Evolutionary conservation across 305 asterid species (phyloP).

Genomic region (Andrographis paniculata): DNA sequence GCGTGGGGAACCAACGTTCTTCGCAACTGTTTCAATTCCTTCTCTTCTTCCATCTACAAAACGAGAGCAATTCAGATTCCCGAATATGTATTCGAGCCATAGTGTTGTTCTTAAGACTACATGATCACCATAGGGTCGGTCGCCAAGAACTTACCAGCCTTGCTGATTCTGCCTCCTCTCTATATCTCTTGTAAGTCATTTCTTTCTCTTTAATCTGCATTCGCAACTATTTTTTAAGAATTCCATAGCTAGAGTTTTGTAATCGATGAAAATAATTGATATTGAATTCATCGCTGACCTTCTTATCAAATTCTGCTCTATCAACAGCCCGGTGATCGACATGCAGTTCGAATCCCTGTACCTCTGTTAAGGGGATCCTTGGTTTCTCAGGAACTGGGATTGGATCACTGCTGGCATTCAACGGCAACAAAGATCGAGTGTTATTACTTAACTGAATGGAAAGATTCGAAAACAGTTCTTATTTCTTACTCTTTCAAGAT

Average conservation of each 20-base stretch:
- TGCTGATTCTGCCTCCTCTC: constrained; percentile 86
- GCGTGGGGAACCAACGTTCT: constrained; percentile 80
- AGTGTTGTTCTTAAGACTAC: neutral
- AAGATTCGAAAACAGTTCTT: neutral
- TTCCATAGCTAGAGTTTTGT: neutral
- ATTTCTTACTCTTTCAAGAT: constrained; percentile 59
- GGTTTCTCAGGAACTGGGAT: constrained; percentile 72
- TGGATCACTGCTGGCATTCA: constrained; percentile 59
- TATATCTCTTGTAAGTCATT: constrained; percentile 60
- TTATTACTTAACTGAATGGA: neutral
- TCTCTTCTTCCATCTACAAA: constrained; percentile 84
- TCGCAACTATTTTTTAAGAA: neutral
- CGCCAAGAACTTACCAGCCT: constrained; percentile 64
- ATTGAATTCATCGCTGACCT: constrained; percentile 38
- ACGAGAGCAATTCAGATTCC: neutral
- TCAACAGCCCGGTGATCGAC: constrained; percentile 66
- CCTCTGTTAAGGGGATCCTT: constrained; percentile 71
- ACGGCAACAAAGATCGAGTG: neutral
- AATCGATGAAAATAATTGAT: neutral
- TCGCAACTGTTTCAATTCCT: constrained; percentile 75
- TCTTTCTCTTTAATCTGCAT: constrained; percentile 83
- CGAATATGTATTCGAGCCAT: constrained; percentile 3
- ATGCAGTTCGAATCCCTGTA: constrained; percentile 72
- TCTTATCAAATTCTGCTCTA: constrained; percentile 81
- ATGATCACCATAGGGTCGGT: neutral